Conservation (phyloP, 2,329 filamentous ascomycete species). For the Chaetomiaceae sp. region DNA sequence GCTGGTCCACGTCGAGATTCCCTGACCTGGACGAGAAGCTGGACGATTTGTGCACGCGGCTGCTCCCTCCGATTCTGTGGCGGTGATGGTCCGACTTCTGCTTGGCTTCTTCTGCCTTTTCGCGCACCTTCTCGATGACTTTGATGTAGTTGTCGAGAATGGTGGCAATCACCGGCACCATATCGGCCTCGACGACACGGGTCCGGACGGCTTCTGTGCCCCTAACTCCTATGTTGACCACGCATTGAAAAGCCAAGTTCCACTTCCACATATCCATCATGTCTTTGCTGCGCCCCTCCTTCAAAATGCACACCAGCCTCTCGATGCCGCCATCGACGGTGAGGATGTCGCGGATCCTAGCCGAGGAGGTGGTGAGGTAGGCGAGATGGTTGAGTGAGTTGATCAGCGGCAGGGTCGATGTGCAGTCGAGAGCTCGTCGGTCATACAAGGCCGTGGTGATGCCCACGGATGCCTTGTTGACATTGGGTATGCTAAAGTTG, state of each 20-base stretch:
- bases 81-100: conserved; percentile 56
- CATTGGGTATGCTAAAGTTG: conserved; percentile 98
- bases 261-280: conserved; percentile 99
- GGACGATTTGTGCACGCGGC: conserved; percentile 42
- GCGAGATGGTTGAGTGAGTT: conserved; percentile 98
- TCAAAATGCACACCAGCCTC: conserved; percentile 91
- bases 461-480: conserved; percentile 93
- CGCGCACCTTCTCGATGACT: conserved; percentile 84
- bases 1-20: conserved; percentile 52
- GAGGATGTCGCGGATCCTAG: conserved; percentile 93
- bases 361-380: conserved; percentile 95
- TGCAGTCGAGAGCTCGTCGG: conserved; percentile 94
- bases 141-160: conserved; percentile 98
- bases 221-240: conserved; percentile 96
- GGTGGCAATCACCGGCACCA: conserved; percentile 97
- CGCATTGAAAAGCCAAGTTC: conserved; percentile 98
- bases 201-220: conserved; percentile 92
- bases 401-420: conserved; percentile 92
- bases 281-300: conserved; percentile 92
- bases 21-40: conserved; percentile 49
- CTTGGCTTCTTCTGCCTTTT: conserved; percentile 78
- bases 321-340: conserved; percentile 99
- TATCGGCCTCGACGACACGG: conserved; percentile 93
- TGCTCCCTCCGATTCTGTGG: conserved; percentile 45
- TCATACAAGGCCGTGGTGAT: conserved; percentile 99